Conservation (phyloP, 2,329 filamentous ascomycete genomes). For the Pseudohalonectria lignicola region DNA sequence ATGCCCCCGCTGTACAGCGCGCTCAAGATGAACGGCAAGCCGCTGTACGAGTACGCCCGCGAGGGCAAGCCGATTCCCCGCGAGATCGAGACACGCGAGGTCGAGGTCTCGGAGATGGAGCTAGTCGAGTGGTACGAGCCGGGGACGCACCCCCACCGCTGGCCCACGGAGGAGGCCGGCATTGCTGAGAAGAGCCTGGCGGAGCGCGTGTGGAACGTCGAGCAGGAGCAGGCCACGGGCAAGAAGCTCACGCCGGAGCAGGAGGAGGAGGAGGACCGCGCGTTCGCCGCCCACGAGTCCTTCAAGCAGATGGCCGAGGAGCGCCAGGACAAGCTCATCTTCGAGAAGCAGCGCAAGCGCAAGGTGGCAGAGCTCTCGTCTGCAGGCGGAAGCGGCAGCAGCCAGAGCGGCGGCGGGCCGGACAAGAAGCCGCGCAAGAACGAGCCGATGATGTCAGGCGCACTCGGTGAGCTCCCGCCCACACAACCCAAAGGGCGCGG, state of each 20-base stretch:
- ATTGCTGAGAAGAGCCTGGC: slow-evolving; percentile 66
- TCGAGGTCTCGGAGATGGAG: slow-evolving; percentile 69
- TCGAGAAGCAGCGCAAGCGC: slow-evolving; percentile 31
- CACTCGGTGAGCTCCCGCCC: slow-evolving; percentile 38
- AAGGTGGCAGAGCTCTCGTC: too few species aligned
- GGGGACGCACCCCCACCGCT: slow-evolving; percentile 66
- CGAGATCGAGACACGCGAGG: slow-evolving; percentile 70
- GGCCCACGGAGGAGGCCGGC: slow-evolving; percentile 70
- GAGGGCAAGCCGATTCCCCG: slow-evolving; percentile 78
- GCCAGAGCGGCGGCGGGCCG: slow-evolving; percentile 17
- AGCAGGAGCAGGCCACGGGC: slow-evolving; percentile 40
- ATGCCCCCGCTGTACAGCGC: slow-evolving; percentile 89
- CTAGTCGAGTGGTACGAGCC: slow-evolving; percentile 77
- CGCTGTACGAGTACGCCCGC: slow-evolving; percentile 89
- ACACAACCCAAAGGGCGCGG: slow-evolving; percentile 28
- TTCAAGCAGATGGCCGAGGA: slow-evolving; percentile 49
- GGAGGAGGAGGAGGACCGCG: slow-evolving; percentile 42
- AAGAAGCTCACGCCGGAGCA: slow-evolving; percentile 42
- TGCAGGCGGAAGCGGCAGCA: slow-evolving; percentile 6
- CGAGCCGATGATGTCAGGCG: slow-evolving; percentile 42
- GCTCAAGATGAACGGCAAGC: slow-evolving; percentile 85
- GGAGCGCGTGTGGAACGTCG: slow-evolving; percentile 57
- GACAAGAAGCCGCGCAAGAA: slow-evolving; percentile 12
- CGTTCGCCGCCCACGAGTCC: slow-evolving; percentile 42
- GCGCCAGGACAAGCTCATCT: slow-evolving; percentile 44